Percentiles rank a stretch among this genome's conserved stretches.
Conservation (phyloP, 2,329 filamentous ascomycete genomes). For the Chaetomium sp. region DNA sequence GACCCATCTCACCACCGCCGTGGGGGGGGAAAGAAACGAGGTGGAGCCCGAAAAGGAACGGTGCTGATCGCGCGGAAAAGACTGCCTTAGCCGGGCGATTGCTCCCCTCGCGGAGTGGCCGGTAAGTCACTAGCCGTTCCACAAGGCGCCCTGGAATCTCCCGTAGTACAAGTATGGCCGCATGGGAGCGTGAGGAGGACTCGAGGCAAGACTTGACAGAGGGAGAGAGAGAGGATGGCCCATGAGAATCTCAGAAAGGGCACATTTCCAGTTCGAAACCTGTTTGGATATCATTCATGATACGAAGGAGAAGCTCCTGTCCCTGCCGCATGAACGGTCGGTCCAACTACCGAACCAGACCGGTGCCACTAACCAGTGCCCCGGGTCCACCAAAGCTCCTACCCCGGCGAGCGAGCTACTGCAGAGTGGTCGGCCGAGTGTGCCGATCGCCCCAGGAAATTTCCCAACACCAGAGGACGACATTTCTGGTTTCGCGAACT, state of each 20-base stretch:
- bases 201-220: not conserved
- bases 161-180: not conserved
- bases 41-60: slow-evolving; percentile 9
- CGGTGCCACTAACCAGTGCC: slow-evolving; percentile 4
- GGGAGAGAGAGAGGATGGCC: too few relatives aligned
- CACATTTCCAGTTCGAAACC: not conserved
- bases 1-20: not conserved
- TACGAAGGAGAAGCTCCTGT: not conserved
- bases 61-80: slow-evolving; percentile 16
- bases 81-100: slow-evolving; percentile 10
- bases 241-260: not conserved
- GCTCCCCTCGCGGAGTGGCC: not conserved
- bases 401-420: not conserved
- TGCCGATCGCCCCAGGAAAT: not conserved
- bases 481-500: not conserved
- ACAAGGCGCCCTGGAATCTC: not conserved
- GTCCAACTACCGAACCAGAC: not conserved
- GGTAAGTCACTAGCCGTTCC: not conserved
- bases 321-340: not conserved
- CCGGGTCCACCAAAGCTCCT: slow-evolving; percentile 8
- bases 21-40: not conserved
- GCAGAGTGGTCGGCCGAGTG: not conserved
- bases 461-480: not conserved
- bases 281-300: not conserved
- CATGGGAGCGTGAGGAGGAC: not conserved